A percentile compares a stretch with the other conserved stretches of the same genome.
These are phyloP conservation scores for Calonectria crousiana DNA, from an alignment of 2,329 filamentous ascomycete species.

Conservation along the genomic window DNA sequence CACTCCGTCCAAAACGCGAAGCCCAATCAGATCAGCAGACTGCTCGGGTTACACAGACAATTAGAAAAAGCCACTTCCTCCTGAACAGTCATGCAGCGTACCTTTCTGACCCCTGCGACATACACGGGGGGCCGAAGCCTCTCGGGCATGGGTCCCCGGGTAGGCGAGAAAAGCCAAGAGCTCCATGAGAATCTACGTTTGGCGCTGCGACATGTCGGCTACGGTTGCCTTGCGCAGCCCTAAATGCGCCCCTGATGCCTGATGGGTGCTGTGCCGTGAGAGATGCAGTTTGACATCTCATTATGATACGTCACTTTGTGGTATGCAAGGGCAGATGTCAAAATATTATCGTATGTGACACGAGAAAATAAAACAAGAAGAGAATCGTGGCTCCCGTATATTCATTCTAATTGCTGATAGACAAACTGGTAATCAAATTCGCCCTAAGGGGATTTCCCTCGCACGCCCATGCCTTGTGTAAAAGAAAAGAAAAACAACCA, in stretches of 20 bases:
- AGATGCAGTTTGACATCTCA: neutral
- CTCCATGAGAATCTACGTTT: neutral
- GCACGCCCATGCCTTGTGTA: neutral
- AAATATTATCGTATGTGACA: neutral
- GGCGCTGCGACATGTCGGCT: neutral
- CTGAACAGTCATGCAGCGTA: neutral
- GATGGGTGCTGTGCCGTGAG: neutral
- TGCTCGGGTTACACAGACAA: neutral
- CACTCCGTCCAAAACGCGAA: neutral
- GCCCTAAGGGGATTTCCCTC: neutral
- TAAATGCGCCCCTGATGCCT: neutral
- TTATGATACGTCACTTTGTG: neutral
- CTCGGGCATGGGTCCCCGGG: neutral
- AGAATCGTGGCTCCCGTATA: conserved; percentile 1
- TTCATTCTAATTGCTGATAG: conserved; percentile 9
- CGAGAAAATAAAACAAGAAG: neutral
- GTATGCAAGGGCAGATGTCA: no score
- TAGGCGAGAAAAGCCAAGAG: neutral
- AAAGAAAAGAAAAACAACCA: neutral
- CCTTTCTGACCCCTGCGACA: neutral
- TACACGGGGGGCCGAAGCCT: neutral
- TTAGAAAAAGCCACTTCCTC: neutral
- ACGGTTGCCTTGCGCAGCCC: neutral
- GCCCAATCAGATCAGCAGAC: neutral
- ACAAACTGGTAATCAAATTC: conserved; percentile 7